Conservation (phyloP, 768 basidiomycete species). For the Podaxis pistillaris region DNA sequence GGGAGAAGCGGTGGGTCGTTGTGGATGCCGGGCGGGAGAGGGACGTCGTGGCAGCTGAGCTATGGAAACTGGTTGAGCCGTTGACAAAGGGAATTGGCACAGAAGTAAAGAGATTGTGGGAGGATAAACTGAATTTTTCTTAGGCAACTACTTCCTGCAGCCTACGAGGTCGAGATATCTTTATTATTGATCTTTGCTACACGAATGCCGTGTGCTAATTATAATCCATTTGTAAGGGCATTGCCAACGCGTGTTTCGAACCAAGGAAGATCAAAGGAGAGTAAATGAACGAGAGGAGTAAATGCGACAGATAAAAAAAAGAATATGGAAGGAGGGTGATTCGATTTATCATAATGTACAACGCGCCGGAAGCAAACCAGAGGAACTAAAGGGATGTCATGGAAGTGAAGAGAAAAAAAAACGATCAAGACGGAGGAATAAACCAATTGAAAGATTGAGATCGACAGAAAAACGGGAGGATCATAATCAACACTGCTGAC, state of each 20-base stretch:
- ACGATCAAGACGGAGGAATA: not conserved
- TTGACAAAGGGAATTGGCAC: conserved; percentile 35
- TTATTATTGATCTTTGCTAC: not conserved
- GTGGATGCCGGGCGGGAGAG: conserved; percentile 56
- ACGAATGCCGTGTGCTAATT: not conserved
- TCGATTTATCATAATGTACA: not conserved
- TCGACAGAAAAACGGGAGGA: not conserved
- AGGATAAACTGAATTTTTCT: conserved; percentile 15
- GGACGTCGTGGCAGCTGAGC: conserved; percentile 48
- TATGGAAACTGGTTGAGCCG: conserved; percentile 54
- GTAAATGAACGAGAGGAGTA: not conserved
- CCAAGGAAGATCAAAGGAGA: not conserved
- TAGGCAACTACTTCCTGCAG: not conserved
- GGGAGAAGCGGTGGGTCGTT: conserved; percentile 42
- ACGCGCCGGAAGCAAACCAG: not conserved
- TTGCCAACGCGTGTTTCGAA: not conserved
- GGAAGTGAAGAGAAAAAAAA: not conserved
- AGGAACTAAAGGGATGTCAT: no score
- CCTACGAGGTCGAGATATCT: not conserved
- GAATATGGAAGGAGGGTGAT: not conserved
- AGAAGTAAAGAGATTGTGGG: conserved; percentile 56
- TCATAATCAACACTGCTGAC: not conserved
- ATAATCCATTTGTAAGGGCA: conserved; percentile 1
- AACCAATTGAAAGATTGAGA: not conserved
- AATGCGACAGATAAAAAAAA: not conserved